Percentiles rank a stretch among this genome's conserved stretches.
Evolutionary conservation across 2,329 filamentous ascomycete genomes (phyloP).

Genomic region (Monilinia polystroma): DNA sequence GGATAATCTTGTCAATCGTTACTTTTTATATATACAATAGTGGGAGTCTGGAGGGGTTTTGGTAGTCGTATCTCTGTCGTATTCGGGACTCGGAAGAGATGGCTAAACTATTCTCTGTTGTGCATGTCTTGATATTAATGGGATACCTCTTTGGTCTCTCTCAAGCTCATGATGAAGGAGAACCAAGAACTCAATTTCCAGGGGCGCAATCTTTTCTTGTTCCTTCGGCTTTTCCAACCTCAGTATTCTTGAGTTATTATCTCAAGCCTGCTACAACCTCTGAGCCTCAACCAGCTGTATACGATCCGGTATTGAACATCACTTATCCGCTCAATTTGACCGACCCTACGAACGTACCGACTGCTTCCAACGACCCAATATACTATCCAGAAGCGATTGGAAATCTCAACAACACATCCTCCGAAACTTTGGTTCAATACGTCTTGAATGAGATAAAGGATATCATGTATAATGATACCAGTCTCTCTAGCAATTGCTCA

Average conservation of each 20-base stretch:
- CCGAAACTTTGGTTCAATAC: conserved; percentile 46
- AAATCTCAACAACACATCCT: conserved; percentile 45
- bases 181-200: conserved; percentile 33
- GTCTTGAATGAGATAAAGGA: conserved; percentile 47
- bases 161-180: neutral
- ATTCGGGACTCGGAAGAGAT: neutral
- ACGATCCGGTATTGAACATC: conserved; percentile 54
- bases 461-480: conserved; percentile 44
- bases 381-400: conserved; percentile 49
- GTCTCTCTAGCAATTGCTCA: conserved; percentile 47
- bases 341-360: conserved; percentile 52
- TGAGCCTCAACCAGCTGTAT: conserved; percentile 53
- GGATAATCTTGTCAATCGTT: neutral
- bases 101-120: neutral
- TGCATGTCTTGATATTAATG: neutral
- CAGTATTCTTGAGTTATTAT: conserved; percentile 52
- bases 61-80: neutral
- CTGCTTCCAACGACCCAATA: conserved; percentile 49
- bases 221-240: conserved; percentile 50
- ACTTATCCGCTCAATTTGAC: conserved; percentile 56
- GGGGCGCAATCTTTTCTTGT: conserved; percentile 44
- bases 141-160: neutral
- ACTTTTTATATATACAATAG: neutral
- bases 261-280: conserved; percentile 46
- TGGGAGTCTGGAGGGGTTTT: neutral